Percentiles rank a stretch among this genome's conserved stretches.
These are phyloP conservation scores for Plantago ovata DNA, from an alignment of 257 asterid species.

Conservation along the genomic window DNA sequence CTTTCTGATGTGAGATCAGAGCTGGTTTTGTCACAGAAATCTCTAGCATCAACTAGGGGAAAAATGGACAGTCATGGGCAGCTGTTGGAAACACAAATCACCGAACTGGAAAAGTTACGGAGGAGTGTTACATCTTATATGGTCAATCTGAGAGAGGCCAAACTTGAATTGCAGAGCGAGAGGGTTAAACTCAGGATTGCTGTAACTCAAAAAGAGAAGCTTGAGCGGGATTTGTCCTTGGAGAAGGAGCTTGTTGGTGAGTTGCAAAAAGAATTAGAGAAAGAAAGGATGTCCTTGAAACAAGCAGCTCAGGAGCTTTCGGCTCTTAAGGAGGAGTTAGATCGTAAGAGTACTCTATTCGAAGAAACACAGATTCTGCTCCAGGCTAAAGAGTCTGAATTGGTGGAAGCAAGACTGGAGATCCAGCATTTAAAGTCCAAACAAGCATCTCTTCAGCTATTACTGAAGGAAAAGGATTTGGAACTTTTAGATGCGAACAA, in stretches of 20 bases:
- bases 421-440: slow-evolving; percentile 57
- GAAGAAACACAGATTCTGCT: slow-evolving; percentile 51
- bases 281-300: slow-evolving; percentile 46
- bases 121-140: slow-evolving; percentile 46
- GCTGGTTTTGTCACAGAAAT: slow-evolving; percentile 66
- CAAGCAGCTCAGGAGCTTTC: slow-evolving; percentile 40
- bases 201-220: slow-evolving; percentile 65
- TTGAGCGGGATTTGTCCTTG: slow-evolving; percentile 51
- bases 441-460: slow-evolving; percentile 51
- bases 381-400: slow-evolving; percentile 61
- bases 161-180: slow-evolving; percentile 67
- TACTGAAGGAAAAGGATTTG: slow-evolving; percentile 52
- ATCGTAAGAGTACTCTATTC: slow-evolving; percentile 41
- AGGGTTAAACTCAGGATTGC: slow-evolving; percentile 49
- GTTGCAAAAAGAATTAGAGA: slow-evolving; percentile 50
- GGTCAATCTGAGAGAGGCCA: slow-evolving; percentile 59
- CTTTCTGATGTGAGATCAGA: slow-evolving; percentile 68
- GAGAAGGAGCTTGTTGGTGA: slow-evolving; percentile 56
- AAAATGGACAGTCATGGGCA: slow-evolving; percentile 56
- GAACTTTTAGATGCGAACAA: slow-evolving; percentile 51
- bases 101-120: slow-evolving; percentile 65
- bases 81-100: slow-evolving; percentile 47
- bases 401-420: slow-evolving; percentile 71
- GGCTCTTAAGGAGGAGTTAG: slow-evolving; percentile 50
- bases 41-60: slow-evolving; percentile 47